Evolutionary conservation across 192 early-diverging fungal species (phyloP).

Genomic region (Coemansia sp.): DNA sequence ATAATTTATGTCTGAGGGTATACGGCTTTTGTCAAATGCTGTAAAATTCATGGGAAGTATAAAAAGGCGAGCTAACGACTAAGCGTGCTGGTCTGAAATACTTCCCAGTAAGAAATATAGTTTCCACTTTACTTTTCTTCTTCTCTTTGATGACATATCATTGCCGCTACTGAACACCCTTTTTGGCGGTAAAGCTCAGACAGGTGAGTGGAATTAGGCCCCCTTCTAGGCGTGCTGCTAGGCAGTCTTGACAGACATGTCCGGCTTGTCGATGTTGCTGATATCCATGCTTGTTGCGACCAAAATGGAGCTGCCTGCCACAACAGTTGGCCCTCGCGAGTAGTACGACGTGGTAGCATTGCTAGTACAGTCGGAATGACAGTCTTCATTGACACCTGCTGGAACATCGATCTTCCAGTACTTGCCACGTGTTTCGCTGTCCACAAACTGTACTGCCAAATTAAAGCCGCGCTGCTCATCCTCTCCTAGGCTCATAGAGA

Average conservation of each 20-base stretch:
- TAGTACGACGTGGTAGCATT: neutral
- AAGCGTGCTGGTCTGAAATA: no score
- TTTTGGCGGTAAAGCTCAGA: neutral
- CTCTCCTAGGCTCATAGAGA: slow-evolving; percentile 1
- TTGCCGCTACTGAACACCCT: neutral
- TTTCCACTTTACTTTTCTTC: no score
- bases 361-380: neutral
- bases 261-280: neutral
- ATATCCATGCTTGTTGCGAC: slow-evolving; percentile 11
- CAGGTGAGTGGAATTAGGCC: neutral
- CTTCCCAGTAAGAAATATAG: no score
- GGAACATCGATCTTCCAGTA: slow-evolving; percentile 7
- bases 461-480: slow-evolving; percentile 16
- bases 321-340: neutral
- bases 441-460: slow-evolving; percentile 1
- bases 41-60: no score
- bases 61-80: no score
- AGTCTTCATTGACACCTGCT: neutral
- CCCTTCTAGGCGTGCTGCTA: neutral
- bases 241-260: slow-evolving; percentile 13
- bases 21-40: no score
- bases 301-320: neutral
- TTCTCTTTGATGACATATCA: no score
- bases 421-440: neutral
- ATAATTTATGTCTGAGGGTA: no score